Evolutionary conservation across 2,329 filamentous ascomycete species (phyloP).

Genomic region (Aspergillus calidoustus): DNA sequence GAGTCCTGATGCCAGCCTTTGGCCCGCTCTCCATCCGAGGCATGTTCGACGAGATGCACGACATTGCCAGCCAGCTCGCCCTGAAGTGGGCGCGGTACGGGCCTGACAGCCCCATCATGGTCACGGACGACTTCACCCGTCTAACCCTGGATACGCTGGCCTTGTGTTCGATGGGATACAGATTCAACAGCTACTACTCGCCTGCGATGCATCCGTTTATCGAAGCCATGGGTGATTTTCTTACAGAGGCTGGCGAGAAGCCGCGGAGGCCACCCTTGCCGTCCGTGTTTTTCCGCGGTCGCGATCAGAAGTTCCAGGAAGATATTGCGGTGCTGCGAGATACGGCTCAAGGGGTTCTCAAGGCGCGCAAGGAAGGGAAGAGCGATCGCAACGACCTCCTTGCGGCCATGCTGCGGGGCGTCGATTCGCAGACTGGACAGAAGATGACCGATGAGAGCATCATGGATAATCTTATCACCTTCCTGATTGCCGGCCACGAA

Average conservation of each 20-base stretch:
- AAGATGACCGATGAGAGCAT: slow-evolving; percentile 59
- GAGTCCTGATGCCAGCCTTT: slow-evolving; percentile 17
- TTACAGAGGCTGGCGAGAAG: slow-evolving; percentile 61
- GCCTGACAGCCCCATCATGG: slow-evolving; percentile 51
- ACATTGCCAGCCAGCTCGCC: slow-evolving; percentile 10
- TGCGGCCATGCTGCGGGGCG: slow-evolving; percentile 69
- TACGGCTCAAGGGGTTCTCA: not conserved
- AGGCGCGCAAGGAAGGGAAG: not conserved
- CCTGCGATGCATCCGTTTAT: slow-evolving; percentile 71
- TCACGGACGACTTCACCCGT: slow-evolving; percentile 73
- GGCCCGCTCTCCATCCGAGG: slow-evolving; percentile 15
- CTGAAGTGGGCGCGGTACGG: slow-evolving; percentile 14
- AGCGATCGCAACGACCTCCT: slow-evolving; percentile 56
- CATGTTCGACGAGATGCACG: slow-evolving; percentile 19
- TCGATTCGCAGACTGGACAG: slow-evolving; percentile 69
- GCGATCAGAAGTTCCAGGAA: slow-evolving; percentile 47
- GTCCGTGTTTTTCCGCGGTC: slow-evolving; percentile 38
- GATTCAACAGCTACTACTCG: slow-evolving; percentile 76
- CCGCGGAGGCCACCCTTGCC: slow-evolving; percentile 53
- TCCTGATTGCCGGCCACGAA: slow-evolving; percentile 55
- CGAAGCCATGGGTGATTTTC: slow-evolving; percentile 65
- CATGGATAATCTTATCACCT: slow-evolving; percentile 41
- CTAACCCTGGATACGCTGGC: slow-evolving; percentile 74
- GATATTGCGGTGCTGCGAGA: slow-evolving; percentile 41
- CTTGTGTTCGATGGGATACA: slow-evolving; percentile 69